Conservation (phyloP, 306 rosid genomes). For the Dicorynia guianensis region DNA sequence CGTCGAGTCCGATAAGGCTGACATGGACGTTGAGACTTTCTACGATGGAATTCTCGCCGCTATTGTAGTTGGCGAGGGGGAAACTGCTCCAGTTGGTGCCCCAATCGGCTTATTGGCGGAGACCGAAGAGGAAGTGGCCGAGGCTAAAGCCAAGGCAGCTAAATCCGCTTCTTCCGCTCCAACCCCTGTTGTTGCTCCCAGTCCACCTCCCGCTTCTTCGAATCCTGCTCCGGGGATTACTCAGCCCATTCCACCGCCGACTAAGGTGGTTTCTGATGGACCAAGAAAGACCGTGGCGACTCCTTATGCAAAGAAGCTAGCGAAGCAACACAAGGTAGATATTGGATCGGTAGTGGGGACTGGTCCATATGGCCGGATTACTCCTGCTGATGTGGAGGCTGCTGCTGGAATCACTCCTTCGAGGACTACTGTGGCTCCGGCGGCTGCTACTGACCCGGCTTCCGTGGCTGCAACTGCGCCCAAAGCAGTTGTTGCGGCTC, state of each 20-base stretch:
- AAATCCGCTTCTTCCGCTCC: conserved; percentile 40
- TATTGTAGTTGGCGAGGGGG: conserved; percentile 80
- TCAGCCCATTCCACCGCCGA: conserved; percentile 52
- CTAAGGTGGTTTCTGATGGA: conserved; percentile 46
- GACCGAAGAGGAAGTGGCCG: conserved; percentile 71
- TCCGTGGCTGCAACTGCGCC: conserved; percentile 41
- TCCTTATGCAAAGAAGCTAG: conserved; percentile 87
- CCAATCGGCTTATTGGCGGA: conserved; percentile 84
- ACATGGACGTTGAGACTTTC: conserved; percentile 93
- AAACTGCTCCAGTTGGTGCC: conserved; percentile 89
- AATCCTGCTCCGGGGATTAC: conserved; percentile 60
- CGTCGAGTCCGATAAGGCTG: conserved; percentile 92
- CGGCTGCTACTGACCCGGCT: conserved; percentile 40
- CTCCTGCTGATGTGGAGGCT: conserved; percentile 77
- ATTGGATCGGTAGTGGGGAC: conserved; percentile 69
- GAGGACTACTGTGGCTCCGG: conserved; percentile 45
- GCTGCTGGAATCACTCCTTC: conserved; percentile 75
- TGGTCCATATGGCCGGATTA: conserved; percentile 81
- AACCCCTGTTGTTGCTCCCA: conserved; percentile 40
- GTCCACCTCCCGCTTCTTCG: conserved; percentile 50
- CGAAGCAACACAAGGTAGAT: conserved; percentile 86
- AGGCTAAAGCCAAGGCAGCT: conserved; percentile 76
- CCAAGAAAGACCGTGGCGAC: conserved; percentile 82
- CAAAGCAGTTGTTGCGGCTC: conserved; percentile 41
- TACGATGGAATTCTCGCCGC: conserved; percentile 91